Evolutionary conservation across 2,329 filamentous ascomycete species (phyloP).

Genomic region (Hypoxylon rubiginosum): DNA sequence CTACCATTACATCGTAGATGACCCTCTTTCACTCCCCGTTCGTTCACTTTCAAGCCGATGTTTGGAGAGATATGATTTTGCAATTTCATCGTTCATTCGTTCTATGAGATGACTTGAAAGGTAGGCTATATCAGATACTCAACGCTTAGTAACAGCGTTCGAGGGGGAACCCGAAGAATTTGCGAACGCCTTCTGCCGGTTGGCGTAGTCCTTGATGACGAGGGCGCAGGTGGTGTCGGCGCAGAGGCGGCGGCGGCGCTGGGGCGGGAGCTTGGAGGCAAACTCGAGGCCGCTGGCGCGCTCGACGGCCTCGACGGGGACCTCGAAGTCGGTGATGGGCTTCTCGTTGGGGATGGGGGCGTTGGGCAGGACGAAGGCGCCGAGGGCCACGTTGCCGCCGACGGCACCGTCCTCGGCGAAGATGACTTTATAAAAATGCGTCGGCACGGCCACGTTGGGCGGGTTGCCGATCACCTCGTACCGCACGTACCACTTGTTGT

Average conservation of each 20-base stretch:
- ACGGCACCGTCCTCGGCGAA: slow-evolving; percentile 86
- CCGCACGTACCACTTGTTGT: slow-evolving; percentile 94
- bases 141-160: slow-evolving; percentile 33
- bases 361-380: slow-evolving; percentile 96
- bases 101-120: not conserved
- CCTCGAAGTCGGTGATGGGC: slow-evolving; percentile 91
- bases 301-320: slow-evolving; percentile 93
- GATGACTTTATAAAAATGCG: slow-evolving; percentile 99
- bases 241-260: slow-evolving; percentile 84
- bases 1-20: slow-evolving; percentile 16
- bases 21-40: too few species aligned
- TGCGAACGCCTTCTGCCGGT: slow-evolving; percentile 70
- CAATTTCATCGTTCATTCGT: not conserved
- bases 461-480: slow-evolving; percentile 97
- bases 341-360: slow-evolving; percentile 89
- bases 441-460: slow-evolving; percentile 94
- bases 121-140: not conserved
- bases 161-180: slow-evolving; percentile 52
- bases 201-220: slow-evolving; percentile 82
- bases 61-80: not conserved
- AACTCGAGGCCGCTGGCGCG: slow-evolving; percentile 93
- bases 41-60: not conserved
- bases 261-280: slow-evolving; percentile 79
- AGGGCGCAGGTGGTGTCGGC: slow-evolving; percentile 87
- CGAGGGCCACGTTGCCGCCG: slow-evolving; percentile 80